Conservation (phyloP, 2,329 filamentous ascomycete species). For the Pestalotiopsis sp. region DNA sequence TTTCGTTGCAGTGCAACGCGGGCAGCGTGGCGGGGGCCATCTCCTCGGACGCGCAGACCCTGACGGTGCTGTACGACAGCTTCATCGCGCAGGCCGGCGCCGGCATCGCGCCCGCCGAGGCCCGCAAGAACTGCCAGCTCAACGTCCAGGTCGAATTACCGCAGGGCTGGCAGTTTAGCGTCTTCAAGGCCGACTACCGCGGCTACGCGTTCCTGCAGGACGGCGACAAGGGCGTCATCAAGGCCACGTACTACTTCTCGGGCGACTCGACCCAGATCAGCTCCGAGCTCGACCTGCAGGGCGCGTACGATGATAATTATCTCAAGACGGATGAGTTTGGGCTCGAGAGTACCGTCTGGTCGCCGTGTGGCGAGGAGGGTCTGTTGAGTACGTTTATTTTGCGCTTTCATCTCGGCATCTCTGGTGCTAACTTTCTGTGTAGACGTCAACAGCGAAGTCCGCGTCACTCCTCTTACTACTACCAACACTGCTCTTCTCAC, state of each 20-base stretch:
- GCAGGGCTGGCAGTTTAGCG: constrained; percentile 34
- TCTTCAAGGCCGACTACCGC: constrained; percentile 50
- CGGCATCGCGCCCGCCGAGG: constrained; percentile 40
- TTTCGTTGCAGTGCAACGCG: constrained; percentile 21
- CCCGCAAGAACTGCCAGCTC: constrained; percentile 56
- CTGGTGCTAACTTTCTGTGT: background rate
- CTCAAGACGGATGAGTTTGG: constrained; percentile 46
- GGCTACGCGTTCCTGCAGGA: constrained; percentile 49
- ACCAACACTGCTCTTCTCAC: constrained; percentile 25
- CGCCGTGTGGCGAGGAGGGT: constrained; percentile 50
- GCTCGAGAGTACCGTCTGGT: constrained; percentile 51
- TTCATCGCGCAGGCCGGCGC: constrained; percentile 53
- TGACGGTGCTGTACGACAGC: constrained; percentile 56
- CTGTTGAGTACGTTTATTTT: constrained; percentile 47
- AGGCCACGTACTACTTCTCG: constrained; percentile 58
- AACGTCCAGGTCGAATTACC: constrained; percentile 45
- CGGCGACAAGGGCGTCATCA: constrained; percentile 48
- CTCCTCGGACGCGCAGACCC: constrained; percentile 27
- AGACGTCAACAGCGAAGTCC: constrained; percentile 57
- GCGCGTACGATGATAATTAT: constrained; percentile 45
- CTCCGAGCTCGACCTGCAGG: constrained; percentile 41
- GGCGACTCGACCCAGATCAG: constrained; percentile 43
- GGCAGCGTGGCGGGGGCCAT: constrained; percentile 26
- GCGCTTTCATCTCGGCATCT: background rate
- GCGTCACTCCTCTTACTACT: constrained; percentile 26